phyloP scores from a whole-genome alignment of 176 grass and related monocot genomes.

The Carex parvula region DNA sequence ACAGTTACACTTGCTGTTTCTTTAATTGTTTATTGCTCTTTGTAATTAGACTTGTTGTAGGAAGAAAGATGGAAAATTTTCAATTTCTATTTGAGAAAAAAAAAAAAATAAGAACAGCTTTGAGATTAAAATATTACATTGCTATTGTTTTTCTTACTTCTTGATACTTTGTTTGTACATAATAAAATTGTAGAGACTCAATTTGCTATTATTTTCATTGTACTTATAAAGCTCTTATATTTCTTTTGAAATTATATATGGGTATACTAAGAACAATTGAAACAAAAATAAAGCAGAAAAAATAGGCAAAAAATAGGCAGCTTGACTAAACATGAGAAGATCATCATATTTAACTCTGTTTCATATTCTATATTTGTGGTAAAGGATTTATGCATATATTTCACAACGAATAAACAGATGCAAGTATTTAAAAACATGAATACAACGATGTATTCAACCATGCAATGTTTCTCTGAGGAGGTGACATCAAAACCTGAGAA shows the following conservation, averaged over 20 bases:
- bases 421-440: background rate
- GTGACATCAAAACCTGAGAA: constrained; percentile 10
- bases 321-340: background rate
- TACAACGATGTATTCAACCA: background rate
- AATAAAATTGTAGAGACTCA: background rate
- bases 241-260: background rate
- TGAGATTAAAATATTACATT: background rate
- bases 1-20: background rate
- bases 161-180: background rate
- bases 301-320: background rate
- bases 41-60: background rate
- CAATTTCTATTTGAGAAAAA: background rate
- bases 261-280: background rate
- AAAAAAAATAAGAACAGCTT: background rate
- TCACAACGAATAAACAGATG: background rate
- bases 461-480: background rate
- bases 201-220: background rate
- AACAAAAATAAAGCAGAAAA: background rate
- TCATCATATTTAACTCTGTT: background rate
- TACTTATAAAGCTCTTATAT: background rate
- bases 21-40: background rate
- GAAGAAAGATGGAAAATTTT: background rate
- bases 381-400: background rate
- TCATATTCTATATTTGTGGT: background rate
- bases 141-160: background rate